phyloP scores from a whole-genome alignment of 305 asterid species.

The Fraxinus latifolia region DNA sequence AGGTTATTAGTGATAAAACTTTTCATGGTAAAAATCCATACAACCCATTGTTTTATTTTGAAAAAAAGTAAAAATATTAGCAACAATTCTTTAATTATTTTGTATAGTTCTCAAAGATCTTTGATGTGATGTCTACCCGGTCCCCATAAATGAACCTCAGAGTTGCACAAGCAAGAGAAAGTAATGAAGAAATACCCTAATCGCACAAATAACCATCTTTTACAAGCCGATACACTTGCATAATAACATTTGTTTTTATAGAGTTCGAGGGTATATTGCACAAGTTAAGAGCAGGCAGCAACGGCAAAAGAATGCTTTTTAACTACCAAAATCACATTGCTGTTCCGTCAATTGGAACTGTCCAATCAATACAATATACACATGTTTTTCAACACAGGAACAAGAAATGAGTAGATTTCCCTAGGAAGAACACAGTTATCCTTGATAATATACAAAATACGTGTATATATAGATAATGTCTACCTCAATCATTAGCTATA shows the following conservation, averaged over 20 bases:
- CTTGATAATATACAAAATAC: constrained; percentile 32
- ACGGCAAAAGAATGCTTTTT: constrained; percentile 34
- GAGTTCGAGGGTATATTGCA: background rate
- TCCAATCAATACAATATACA: constrained; percentile 44
- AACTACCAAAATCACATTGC: constrained; percentile 51
- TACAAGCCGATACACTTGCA: background rate
- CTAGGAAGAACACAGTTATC: constrained; percentile 23
- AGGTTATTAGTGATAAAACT: background rate
- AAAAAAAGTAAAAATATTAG: too few relatives aligned
- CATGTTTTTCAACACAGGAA: constrained; percentile 30
- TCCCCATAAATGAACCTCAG: background rate
- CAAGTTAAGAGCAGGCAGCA: constrained; percentile 21
- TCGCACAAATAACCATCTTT: too few relatives aligned
- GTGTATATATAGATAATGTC: constrained; percentile 22
- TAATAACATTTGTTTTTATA: background rate
- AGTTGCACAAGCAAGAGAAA: background rate
- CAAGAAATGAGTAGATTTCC: constrained; percentile 22
- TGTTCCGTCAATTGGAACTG: constrained; percentile 51
- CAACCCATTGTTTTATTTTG: background rate
- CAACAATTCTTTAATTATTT: background rate
- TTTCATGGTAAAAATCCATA: background rate
- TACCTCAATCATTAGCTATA: constrained; percentile 22
- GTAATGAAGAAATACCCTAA: background rate
- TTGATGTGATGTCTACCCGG: background rate
- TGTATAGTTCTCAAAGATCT: background rate